phyloP scores from a whole-genome alignment of 202 grass and related monocot species.

The Hordeum pubiflorum region DNA sequence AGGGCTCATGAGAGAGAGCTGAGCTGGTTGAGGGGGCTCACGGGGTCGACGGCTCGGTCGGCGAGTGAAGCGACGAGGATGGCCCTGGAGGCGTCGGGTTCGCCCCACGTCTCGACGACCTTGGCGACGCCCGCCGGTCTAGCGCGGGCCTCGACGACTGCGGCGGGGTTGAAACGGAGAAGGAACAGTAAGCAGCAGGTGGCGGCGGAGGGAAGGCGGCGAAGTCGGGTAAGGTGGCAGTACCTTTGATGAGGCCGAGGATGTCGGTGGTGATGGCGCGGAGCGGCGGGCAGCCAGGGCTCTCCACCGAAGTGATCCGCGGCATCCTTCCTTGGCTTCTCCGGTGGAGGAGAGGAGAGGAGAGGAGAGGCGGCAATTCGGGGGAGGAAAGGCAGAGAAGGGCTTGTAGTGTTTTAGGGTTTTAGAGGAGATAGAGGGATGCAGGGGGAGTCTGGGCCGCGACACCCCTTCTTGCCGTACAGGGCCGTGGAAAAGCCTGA shows the following conservation, averaged over 20 bases:
- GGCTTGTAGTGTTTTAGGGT: slow-evolving; percentile 5
- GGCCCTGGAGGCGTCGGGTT: slow-evolving; percentile 54
- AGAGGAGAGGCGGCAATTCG: background rate
- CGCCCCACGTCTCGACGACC: slow-evolving; percentile 85
- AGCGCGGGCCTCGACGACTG: slow-evolving; percentile 70
- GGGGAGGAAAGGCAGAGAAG: background rate
- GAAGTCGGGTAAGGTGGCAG: background rate
- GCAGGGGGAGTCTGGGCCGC: background rate
- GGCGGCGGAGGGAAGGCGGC: background rate
- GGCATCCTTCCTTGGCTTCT: slow-evolving; percentile 44
- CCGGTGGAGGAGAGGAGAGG: no score
- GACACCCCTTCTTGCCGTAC: background rate
- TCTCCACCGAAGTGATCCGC: slow-evolving; percentile 58
- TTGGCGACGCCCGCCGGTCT: slow-evolving; percentile 50
- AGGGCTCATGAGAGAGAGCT: background rate
- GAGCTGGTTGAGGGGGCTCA: slow-evolving; percentile 27
- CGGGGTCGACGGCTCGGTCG: slow-evolving; percentile 54
- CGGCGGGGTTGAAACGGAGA: background rate
- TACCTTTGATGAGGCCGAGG: slow-evolving; percentile 94
- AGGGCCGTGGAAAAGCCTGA: background rate
- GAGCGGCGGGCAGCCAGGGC: slow-evolving; percentile 79
- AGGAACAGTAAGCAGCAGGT: background rate
- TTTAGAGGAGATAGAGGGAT: background rate
- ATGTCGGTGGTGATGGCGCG: slow-evolving; percentile 59
- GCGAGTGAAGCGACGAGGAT: slow-evolving; percentile 58